Base-by-base conservation (phyloP, 305 asterid species). In the Solanum chacoense region DNA sequence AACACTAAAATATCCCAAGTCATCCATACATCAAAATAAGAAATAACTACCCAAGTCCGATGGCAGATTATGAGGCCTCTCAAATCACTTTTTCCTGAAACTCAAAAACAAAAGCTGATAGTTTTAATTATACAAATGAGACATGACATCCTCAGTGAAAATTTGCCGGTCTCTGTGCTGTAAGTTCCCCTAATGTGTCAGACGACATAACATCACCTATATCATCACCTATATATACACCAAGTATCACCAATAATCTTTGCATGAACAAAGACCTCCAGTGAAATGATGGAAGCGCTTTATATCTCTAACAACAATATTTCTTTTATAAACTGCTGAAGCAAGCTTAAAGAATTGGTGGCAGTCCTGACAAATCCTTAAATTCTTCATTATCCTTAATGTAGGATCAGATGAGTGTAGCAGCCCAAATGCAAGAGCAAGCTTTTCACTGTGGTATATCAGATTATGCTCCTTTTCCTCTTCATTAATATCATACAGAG, bases 311-410 rank as follows among this genome's bases (percentile, higher is more conserved):
- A 87, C 89, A 75, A 87, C 73, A 87, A 87, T 87, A n/a, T 59
- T 76, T 74, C 89, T 87, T 87, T 80, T 34, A 87, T 87, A 87
- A 87, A 87, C 28, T 55, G 89, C 86, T 45, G 89, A 87, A 45
- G 84, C 89, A 50, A 87, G 89, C 85, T 87, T 87, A 76, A 76
- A 76, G 85, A 87, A 87, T 63, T 87, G 89, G 73, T 87, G 89
- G 77, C 89, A 87, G 77, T 87, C 89, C 37, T 87, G 89, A 80
- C 89, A 87, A 87, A 87, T 87, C 85, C 89, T 87, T 77, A 87
- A 87, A 87, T 87, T 87, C 55, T 87, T 87, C 89, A 87, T 87
- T 87, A 87, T 87, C 85, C 89, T 87, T 87, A 87, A 76, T 31
- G 85, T 87, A 29, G 84, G 83, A 14, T 65, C 73, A 59, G 85